phyloP scores from a whole-genome alignment of 2,329 filamentous ascomycete genomes.

The Fragosphaeria purpurea region DNA sequence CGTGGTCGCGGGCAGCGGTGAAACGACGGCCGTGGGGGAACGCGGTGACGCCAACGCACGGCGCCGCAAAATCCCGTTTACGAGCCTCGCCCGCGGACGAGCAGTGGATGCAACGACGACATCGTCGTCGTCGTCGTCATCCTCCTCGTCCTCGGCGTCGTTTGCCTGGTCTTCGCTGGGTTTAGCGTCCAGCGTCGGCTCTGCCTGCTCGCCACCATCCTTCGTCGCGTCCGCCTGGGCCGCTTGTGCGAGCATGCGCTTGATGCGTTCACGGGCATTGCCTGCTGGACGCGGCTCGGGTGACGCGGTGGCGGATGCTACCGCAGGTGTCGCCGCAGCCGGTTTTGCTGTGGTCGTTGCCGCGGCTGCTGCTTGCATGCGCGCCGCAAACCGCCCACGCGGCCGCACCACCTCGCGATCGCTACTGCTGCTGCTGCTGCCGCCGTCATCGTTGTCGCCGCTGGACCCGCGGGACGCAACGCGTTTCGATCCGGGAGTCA shows the following conservation, averaged over 20 bases:
- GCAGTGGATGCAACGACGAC: conserved; percentile 25
- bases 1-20: neutral
- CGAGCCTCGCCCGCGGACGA: conserved; percentile 21
- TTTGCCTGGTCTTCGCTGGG: conserved; percentile 5
- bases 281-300: conserved; percentile 18
- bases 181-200: no score
- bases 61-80: conserved; percentile 16
- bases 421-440: conserved; percentile 25
- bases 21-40: neutral
- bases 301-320: conserved; percentile 3
- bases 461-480: neutral
- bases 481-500: no score
- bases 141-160: conserved; percentile 13
- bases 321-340: conserved; percentile 7
- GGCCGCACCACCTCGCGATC: conserved; percentile 45
- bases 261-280: conserved; percentile 32
- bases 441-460: conserved; percentile 19
- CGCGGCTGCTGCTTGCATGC: conserved; percentile 38
- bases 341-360: neutral
- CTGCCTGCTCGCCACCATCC: conserved; percentile 8
- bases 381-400: conserved; percentile 53
- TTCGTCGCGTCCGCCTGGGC: conserved; percentile 13
- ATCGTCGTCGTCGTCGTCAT: conserved; percentile 23
- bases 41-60: conserved; percentile 4
- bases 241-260: conserved; percentile 29